Evolutionary conservation across 148 eudicot species (phyloP), one percentile per base, ranked within the genome.

Genomic region (Camellia sinensis): DNA sequence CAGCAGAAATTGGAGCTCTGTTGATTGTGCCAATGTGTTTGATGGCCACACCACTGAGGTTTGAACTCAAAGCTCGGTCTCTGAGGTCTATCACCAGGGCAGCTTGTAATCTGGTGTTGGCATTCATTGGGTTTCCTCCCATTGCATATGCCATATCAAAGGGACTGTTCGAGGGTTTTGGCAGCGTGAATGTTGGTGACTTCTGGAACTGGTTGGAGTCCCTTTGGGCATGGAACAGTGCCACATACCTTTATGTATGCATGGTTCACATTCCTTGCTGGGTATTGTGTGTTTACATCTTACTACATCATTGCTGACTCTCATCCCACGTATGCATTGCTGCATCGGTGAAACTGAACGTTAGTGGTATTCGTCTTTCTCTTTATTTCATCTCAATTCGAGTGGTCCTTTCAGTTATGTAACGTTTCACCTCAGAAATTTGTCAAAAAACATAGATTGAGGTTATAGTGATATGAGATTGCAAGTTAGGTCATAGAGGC

Each of bases 181-280:
- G 79, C 65, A 63, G 71, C 4, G 12, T 84, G 21, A 43, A 87
- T 59, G 62, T 89, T 53, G 91, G 88, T 6, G 95, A 92, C 4
- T 93, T 93, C 85, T 96, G 99, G 99, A 88, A 17, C 29, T 96
- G 98, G 98, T 86, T 83, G 9, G 98, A 91, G 86, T 87, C 93
- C 65, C 88, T 96, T 48, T 91, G 98, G 99, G 82, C 80, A 52
- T 89, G 98, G 98, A 94, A 86, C 76, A 96, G 99, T 81, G 99
- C 98, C 37, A 96, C 98, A 4, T 96, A 96, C 76, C 80, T 96
- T 0, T 91, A 87, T 65, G 67, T 91, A 21, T 78, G 88, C 76
- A 86, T 94, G 91, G 92, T 92, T 77, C 97, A 96, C 86, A 91
- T 93, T 80, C 98, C 99, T 56, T 93, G 98, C 80, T 93, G 98